Evolutionary conservation across 1,284 basidiomycete genomes (phyloP).

Genomic region (Cutaneotrichosporon dermatis): DNA sequence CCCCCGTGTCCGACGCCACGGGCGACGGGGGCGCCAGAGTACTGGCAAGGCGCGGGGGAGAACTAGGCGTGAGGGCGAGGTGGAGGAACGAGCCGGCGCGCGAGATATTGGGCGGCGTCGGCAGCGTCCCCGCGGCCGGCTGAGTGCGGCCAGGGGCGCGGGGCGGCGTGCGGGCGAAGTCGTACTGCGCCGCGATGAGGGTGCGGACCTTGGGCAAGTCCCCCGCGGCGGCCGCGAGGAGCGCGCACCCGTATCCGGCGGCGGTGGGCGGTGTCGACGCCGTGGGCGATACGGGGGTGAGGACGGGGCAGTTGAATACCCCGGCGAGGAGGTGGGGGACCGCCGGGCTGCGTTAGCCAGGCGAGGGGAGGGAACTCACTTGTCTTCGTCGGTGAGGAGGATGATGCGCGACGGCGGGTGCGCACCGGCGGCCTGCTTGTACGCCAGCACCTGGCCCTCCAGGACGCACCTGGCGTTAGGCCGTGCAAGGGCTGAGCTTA

Average conservation of each 20-base stretch:
- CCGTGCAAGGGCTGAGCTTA: not conserved
- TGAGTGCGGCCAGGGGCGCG: not conserved
- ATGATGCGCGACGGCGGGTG: conserved; percentile 3
- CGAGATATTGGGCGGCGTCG: not conserved
- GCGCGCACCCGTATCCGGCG: not conserved
- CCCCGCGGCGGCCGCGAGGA: not conserved
- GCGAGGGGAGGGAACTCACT: not conserved
- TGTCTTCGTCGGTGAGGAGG: conserved; percentile 5
- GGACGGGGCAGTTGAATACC: conserved; percentile 7
- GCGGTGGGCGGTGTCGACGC: not conserved
- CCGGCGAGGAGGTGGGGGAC: conserved; percentile 8
- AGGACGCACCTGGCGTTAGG: conserved; percentile 11
- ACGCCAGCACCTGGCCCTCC: conserved; percentile 6
- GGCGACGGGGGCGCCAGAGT: not conserved
- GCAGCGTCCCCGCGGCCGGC: not conserved
- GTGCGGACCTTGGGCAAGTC: not conserved
- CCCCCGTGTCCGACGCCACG: not conserved
- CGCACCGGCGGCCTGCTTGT: not conserved
- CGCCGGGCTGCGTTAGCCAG: conserved; percentile 1
- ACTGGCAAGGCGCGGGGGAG: not conserved
- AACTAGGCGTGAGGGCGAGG: not conserved
- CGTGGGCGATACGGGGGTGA: not conserved
- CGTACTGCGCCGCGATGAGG: not conserved
- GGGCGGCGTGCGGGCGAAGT: not conserved
- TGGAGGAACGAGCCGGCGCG: not conserved